These are phyloP conservation scores for Capniomyces stellatus DNA, from an alignment of 371 early-diverging fungal species.

Conservation along the genomic window DNA sequence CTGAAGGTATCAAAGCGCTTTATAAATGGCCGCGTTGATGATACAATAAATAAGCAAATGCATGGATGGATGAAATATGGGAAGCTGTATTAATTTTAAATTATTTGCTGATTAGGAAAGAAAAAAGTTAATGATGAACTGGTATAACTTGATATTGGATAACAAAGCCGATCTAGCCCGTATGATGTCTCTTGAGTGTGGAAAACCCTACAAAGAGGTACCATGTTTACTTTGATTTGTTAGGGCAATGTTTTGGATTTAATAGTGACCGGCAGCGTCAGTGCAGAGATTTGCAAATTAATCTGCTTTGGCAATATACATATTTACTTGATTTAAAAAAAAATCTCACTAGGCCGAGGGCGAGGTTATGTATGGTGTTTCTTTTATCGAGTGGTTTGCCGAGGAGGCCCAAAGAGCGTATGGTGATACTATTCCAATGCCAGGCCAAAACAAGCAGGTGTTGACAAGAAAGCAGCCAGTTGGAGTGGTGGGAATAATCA, in stretches of 20 bases:
- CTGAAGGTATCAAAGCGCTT: constrained; percentile 23
- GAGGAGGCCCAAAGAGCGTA: constrained; percentile 67
- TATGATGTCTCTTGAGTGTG: constrained; percentile 58
- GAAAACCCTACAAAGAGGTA: constrained; percentile 28
- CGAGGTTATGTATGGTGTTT: constrained; percentile 61
- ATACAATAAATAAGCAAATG: background rate
- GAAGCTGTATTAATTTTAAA: background rate
- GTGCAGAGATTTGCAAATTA: no score
- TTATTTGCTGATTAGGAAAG: constrained; percentile 29
- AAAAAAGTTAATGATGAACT: constrained; percentile 39
- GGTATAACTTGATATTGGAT: constrained; percentile 46
- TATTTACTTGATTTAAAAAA: no score
- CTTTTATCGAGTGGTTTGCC: constrained; percentile 73
- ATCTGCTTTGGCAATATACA: no score
- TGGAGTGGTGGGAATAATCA: constrained; percentile 69
- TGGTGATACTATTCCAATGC: constrained; percentile 62
- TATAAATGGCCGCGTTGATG: background rate
- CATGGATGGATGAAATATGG: background rate
- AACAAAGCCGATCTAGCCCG: constrained; percentile 56
- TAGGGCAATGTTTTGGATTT: no score
- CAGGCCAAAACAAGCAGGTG: constrained; percentile 32
- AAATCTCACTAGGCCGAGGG: constrained; percentile 44
- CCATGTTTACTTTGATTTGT: no score
- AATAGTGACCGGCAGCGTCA: no score
- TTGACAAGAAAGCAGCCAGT: constrained; percentile 63